A percentile compares a stretch with the other conserved stretches of the same genome.
Evolutionary conservation across 78 protist species (phyloP).

Genomic region (Isochrysis galbana): DNA sequence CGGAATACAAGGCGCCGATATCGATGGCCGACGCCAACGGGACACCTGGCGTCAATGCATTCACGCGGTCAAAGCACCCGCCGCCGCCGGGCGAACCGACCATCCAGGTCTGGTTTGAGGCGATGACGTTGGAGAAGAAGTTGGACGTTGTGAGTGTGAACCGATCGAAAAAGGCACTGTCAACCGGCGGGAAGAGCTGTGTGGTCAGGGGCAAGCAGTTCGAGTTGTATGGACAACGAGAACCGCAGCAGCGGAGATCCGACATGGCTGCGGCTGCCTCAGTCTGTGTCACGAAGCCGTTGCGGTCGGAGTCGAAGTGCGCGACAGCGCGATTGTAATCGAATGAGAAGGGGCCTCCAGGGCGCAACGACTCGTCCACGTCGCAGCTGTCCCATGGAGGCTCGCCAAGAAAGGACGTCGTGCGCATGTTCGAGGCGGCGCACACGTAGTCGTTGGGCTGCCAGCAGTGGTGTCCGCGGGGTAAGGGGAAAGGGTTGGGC

Average conservation of each 20-base stretch:
- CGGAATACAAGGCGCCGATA: neutral
- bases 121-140: neutral
- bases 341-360: neutral
- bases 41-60: no score
- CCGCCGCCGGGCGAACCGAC: neutral
- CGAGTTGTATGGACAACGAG: neutral
- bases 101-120: neutral
- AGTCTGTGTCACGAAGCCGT: neutral
- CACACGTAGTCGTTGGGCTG: no score
- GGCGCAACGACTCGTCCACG: neutral
- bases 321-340: neutral
- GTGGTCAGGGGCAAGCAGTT: neutral
- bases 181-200: neutral
- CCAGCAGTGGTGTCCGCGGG: no score
- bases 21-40: no score
- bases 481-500: no score
- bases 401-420: no score
- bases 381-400: neutral
- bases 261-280: neutral
- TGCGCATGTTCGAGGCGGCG: no score
- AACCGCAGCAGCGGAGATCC: neutral
- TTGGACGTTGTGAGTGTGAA: neutral
- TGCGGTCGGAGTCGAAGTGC: neutral
- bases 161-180: neutral
- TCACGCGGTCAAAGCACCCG: no score